Evolutionary conservation across 2,329 filamentous ascomycete genomes (phyloP), one percentile per base, ranked within the genome.

Genomic region (Blumeria hordei): DNA sequence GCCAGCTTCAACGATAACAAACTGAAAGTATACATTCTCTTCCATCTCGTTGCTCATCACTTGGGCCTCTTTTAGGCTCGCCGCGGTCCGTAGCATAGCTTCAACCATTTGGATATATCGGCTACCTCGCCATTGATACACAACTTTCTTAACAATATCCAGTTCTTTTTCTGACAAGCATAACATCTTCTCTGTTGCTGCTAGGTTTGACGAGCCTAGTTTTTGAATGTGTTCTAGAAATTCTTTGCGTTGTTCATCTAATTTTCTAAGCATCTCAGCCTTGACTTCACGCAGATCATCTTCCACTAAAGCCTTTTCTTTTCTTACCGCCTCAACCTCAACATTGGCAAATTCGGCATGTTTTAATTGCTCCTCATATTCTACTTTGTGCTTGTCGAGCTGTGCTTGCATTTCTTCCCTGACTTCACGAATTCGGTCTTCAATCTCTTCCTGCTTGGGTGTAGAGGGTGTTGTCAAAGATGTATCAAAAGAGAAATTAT

Each of bases 31-130:
- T 8, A 95, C 85, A 60, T 80, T 80, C 66, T 95, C 92, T 61
- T 92, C 85, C 71, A 98, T 84, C 63, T 94, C 86, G 62, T 94
- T 90, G 70, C 88, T 94, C 86, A 98, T 92, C 58, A 98, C 82
- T 65, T 98, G 92, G 1, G 92, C 92, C 68, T 98, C 92, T 66
- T 98, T 98, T 57, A 98, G 69, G 33, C 81, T 78, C 7, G 85
- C 80, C 2, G 90, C 90, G 65, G 94, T 83, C 64, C 94, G 88
- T 49, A 98, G 72, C 33, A 96, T 81, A 1, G 82, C 79, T 67
- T 96, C 92, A 3, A 90, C 88, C 85, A 98, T 94, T 55, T 83
- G 81, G 56, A 98, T 87, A 62, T 90, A 95, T 63, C 86, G 85
- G 34, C 86, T 80, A 60, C 83, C 76, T 58, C 80, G 80, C 92